Percentiles rank a stretch among this genome's conserved stretches.
phyloP scores from a whole-genome alignment of 805 yeast species.

The Yarrowia divulgata region DNA sequence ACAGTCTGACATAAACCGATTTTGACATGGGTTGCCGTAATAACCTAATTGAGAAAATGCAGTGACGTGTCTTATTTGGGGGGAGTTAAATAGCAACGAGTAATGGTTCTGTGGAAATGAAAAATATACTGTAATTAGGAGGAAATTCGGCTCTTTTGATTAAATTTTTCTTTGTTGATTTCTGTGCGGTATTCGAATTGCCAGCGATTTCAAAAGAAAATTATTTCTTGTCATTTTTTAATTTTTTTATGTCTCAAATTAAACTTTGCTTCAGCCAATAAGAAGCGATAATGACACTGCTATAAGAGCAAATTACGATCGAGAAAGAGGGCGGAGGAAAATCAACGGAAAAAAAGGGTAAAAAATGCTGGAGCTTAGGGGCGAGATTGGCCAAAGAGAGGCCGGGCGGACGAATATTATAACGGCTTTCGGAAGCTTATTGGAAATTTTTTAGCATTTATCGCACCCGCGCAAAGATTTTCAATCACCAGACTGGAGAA shows the following conservation, averaged over 20 bases:
- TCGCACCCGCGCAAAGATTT: background rate
- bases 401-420: background rate
- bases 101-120: too few relatives aligned
- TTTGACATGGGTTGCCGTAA: background rate
- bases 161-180: too few relatives aligned
- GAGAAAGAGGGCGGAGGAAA: slow-evolving; percentile 4
- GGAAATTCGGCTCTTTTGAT: too few relatives aligned
- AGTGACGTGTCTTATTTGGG: background rate
- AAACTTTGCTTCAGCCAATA: background rate
- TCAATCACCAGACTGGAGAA: background rate
- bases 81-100: too few relatives aligned
- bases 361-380: background rate
- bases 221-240: background rate
- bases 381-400: background rate
- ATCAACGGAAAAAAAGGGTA: background rate
- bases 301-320: slow-evolving; percentile 22
- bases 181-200: too few relatives aligned
- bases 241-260: background rate
- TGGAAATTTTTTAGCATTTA: slow-evolving; percentile 2
- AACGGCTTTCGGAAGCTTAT: background rate
- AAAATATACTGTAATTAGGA: too few relatives aligned
- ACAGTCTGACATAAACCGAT: background rate
- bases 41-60: background rate
- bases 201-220: too few relatives aligned
- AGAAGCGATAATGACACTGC: background rate